Conservation (phyloP, 2,329 filamentous ascomycete genomes). For the Neospermospora avenae region DNA sequence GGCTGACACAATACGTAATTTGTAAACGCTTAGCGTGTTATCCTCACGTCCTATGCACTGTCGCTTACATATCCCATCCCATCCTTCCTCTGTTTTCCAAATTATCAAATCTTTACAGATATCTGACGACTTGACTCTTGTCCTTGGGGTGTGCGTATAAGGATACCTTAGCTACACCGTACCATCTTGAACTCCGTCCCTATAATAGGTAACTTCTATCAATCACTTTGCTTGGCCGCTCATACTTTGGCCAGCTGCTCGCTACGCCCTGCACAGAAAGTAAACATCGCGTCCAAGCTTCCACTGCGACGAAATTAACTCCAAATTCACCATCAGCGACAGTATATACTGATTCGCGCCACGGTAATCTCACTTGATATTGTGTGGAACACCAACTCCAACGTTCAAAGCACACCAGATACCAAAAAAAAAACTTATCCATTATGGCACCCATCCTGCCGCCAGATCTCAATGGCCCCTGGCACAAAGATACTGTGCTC, state of each 20-base stretch:
- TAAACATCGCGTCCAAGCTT: background rate
- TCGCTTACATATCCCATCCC: background rate
- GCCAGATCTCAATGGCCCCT: constrained; percentile 21
- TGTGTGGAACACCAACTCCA: background rate
- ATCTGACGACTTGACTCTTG: background rate
- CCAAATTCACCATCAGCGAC: background rate
- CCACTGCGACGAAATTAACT: background rate
- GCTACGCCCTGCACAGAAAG: background rate
- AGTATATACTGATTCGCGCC: too few species aligned
- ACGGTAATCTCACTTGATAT: too few species aligned
- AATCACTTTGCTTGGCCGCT: background rate
- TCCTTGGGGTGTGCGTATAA: background rate
- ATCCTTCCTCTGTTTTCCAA: background rate
- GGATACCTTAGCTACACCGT: too few species aligned
- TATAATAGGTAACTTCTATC: background rate
- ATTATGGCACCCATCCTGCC: constrained; percentile 18
- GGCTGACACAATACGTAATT: background rate
- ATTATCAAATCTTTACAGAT: background rate
- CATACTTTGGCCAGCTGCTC: background rate
- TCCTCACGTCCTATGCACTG: background rate
- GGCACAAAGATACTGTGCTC: constrained; percentile 40
- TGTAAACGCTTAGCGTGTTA: background rate
- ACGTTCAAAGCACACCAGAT: background rate
- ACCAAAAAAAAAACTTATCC: too few species aligned
- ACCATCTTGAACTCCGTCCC: background rate